Evolutionary conservation across 345 rosid species (phyloP), one percentile per base, ranked within the genome.

Genomic region (Citrus hindsii): DNA sequence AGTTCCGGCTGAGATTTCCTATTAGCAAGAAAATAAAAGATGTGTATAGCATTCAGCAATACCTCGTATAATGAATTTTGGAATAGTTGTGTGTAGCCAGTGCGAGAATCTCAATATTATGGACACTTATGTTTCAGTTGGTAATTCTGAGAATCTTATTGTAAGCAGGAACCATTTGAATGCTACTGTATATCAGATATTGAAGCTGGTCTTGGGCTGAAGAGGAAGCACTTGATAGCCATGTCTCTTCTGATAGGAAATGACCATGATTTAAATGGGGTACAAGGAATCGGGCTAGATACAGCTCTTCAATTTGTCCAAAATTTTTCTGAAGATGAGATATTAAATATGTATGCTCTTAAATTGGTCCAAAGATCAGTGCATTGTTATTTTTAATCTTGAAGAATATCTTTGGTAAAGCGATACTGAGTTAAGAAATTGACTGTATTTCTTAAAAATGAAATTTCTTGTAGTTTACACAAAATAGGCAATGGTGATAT

Each of bases 201-300:
- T 61, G 98, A 94, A 86, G 86, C 84, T 84, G 97, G 95, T 74
- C 94, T 92, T 60, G 92, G 93, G 76, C 80, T 96, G 81, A 90
- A 81, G 87, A 89, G 97, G 85, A 90, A 87, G 59, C 99, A 90
- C 76, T 85, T 96, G 85, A 86, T 96, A 82, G 94, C 95, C 61
- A 89, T 96, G 48, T 88, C 98, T 80, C 90, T 94, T 42, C 85
- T 94, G 88, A 94, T 92, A 75, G 99, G 98, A 24, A 92, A 91
- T 69, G 98, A 92, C 81, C 95, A 92, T 79, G 91, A 92, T 85
- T 81, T 88, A 56, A 85, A 77, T 64, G 99, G 99, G 18, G 93
- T 96, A 55, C 89, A 82, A 81, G 98, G 95, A 74, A 84, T 92
- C 85, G 99, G 97, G 73, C 80, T 91, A 33, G 93, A 91, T 53